These are phyloP conservation scores for Cyclotella choctawhatcheeana DNA, from an alignment of 108 stramenopile genomes.

Conservation along the genomic window DNA sequence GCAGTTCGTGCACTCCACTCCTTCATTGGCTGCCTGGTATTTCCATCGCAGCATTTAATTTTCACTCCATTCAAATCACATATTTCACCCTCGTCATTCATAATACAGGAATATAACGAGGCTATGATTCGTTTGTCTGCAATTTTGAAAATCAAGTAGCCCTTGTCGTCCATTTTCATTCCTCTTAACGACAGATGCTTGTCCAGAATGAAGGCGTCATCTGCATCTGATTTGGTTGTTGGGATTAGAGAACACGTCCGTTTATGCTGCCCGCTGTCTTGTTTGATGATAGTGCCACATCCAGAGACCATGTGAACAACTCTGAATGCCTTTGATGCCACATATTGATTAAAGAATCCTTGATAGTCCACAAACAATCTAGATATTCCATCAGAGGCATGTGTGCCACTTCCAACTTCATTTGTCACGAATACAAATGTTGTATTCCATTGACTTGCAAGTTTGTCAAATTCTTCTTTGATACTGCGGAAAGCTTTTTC, in stretches of 20 bases:
- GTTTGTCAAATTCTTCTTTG: constrained; percentile 55
- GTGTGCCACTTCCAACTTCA: constrained; percentile 61
- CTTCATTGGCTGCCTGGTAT: constrained; percentile 51
- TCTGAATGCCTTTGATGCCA: constrained; percentile 37
- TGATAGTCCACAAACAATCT: constrained; percentile 61
- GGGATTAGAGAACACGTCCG: neutral
- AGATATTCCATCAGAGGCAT: constrained; percentile 34
- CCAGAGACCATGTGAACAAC: constrained; percentile 64
- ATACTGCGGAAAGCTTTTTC: constrained; percentile 26
- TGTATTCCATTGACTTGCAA: constrained; percentile 52
- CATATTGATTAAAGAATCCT: constrained; percentile 64
- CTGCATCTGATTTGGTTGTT: constrained; percentile 1
- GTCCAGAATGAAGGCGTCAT: constrained; percentile 37
- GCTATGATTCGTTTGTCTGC: constrained; percentile 40
- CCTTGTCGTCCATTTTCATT: constrained; percentile 57
- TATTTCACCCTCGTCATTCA: constrained; percentile 64
- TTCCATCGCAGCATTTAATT: constrained; percentile 42
- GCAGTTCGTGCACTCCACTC: constrained; percentile 57
- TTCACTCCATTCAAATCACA: constrained; percentile 60
- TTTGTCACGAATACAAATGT: constrained; percentile 66
- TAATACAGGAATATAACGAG: constrained; percentile 56
- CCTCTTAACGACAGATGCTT: constrained; percentile 46
- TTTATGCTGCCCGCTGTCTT: constrained; percentile 2
- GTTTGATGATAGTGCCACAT: constrained; percentile 45
- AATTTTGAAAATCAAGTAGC: constrained; percentile 57